Base-by-base conservation (phyloP, 2,329 filamentous ascomycete genomes). In the Trichoderma semiorbis region DNA sequence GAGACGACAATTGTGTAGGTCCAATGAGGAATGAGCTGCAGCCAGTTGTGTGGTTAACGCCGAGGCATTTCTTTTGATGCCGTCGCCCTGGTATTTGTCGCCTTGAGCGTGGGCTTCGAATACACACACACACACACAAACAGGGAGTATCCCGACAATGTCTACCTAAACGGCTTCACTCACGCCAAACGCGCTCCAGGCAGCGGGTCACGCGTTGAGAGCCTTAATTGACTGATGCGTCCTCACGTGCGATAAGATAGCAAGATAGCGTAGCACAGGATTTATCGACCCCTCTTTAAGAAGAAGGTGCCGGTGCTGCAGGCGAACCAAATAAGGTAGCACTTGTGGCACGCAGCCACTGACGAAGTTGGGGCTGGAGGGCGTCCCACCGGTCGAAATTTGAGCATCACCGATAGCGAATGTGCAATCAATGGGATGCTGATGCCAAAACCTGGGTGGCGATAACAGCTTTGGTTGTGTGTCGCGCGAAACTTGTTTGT, bases 201-300 rank as follows among this genome's bases (percentile, higher is more conserved):
- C 71, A 70, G 60, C 67, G 60, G 26, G 63, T 72, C 72, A 73
- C 74, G 74, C 74, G 74, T 75, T 73, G 55, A 63, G 62, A n/a
- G 55, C 28, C 57, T 58, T 28, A 36, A 70, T 14, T 67, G 74
- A 75, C 18, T 67, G 74, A 75, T 75, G 74, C 74, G 74, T 73
- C 43, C 47, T 75, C 74, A 75, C 74, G 74, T 75, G 72, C 73
- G 70, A 69, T 65, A 58, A 69, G 70, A 62, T 32, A 43, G 39
- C 39, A 43, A 39, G 39, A 43, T 43, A 8, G 36, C 36, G 53
- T 43, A 8, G 36, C 36, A 69, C 61, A 57, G 63, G 70, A 62
- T 69, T 32, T 24, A 16, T 36, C 26, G 26, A 58, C 64, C 64
- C 64, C 64, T 57, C 64, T 58, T 43, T 18, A 10, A n/a, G 16